phyloP scores from a whole-genome alignment of 768 basidiomycete species.

The Psilocybe subaeruginosa region DNA sequence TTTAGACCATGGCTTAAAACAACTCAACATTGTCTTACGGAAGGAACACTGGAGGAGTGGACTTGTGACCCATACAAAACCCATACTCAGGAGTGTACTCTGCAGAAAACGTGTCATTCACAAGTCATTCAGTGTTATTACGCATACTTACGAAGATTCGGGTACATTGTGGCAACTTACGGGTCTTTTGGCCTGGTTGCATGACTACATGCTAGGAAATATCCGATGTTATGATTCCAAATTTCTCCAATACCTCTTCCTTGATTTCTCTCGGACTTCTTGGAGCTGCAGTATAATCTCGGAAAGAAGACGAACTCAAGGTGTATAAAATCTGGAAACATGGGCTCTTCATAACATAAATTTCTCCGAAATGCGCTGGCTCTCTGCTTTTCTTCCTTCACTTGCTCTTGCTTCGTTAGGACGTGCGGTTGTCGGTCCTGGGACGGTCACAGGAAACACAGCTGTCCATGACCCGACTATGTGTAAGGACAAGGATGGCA shows the following conservation, averaged over 20 bases:
- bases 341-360: neutral
- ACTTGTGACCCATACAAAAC: neutral
- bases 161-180: neutral
- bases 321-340: neutral
- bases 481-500: slow-evolving; percentile 50
- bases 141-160: neutral
- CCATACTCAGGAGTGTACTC: neutral
- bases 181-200: neutral
- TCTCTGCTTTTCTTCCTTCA: slow-evolving; percentile 30
- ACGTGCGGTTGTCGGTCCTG: slow-evolving; percentile 33
- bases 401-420: slow-evolving; percentile 21
- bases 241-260: neutral
- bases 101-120: too few relatives aligned
- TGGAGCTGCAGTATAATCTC: neutral
- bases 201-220: neutral
- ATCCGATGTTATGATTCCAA: neutral
- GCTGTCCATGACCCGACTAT: slow-evolving; percentile 51
- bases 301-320: neutral
- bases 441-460: slow-evolving; percentile 41
- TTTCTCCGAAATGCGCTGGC: slow-evolving; percentile 1
- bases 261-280: neutral
- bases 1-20: neutral
- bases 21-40: neutral
- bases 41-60: neutral
- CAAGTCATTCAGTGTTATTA: neutral